Conservation (phyloP, 2,329 filamentous ascomycete species). For the Fusarium scirpi region DNA sequence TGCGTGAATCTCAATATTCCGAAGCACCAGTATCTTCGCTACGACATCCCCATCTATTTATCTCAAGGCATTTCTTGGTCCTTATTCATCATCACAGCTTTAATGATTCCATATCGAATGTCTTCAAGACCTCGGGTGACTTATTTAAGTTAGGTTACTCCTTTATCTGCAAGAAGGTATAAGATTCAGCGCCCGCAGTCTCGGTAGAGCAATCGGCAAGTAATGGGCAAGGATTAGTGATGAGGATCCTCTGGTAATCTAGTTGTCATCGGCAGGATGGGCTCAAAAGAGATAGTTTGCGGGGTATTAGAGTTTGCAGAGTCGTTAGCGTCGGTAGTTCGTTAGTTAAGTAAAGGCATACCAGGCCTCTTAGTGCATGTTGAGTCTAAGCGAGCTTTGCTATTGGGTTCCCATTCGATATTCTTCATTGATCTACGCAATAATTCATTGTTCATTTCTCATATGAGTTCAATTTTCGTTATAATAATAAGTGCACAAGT, state of each 20-base stretch:
- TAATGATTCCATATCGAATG: not conserved
- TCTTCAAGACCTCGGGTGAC: constrained; percentile 1
- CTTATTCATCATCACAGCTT: fast-evolving
- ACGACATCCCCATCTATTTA: not conserved
- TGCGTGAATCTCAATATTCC: not conserved
- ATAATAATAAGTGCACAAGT: not conserved
- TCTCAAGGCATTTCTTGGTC: not conserved
- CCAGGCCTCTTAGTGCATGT: not conserved
- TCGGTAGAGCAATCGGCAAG: constrained; percentile 5
- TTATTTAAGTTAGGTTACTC: fast-evolving
- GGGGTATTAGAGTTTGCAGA: constrained; percentile 13
- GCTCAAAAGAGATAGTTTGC: not conserved
- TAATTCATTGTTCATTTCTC: not conserved
- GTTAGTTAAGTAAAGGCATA: not conserved
- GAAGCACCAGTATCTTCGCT: fast-evolving
- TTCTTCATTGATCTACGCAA: not conserved
- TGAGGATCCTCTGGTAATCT: not conserved
- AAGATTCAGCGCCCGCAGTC: not conserved
- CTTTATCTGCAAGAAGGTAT: too few species aligned
- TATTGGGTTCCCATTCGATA: not conserved
- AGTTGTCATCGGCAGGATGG: not conserved
- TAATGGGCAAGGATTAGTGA: not conserved
- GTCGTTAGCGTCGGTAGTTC: constrained; percentile 5
- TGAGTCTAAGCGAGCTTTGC: not conserved
- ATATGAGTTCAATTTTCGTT: fast-evolving